Base-by-base conservation (phyloP, 345 rosid species). In the Moricandia arvensis region DNA sequence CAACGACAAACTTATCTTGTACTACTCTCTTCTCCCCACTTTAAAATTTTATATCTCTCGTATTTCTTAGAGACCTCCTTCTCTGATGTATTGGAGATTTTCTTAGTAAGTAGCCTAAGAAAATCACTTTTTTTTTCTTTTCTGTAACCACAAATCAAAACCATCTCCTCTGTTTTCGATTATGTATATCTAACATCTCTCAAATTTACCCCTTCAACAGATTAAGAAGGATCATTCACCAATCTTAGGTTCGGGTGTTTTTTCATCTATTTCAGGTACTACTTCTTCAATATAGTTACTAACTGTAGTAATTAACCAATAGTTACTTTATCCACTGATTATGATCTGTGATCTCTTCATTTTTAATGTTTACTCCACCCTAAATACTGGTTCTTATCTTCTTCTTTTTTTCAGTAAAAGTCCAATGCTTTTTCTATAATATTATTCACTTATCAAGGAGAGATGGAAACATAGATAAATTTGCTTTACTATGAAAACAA, bases 401-500 rank as follows among this genome's bases (percentile, higher is more conserved):
- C 33, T 4, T 65, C 7, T 21, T 21, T 8, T 45, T 47, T 68
- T 37, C 63, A 37, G 9, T 35, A 47, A 68, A 75, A 24, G 63
- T 27, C 34, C 26, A 55, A 17, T 60, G 37, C 24, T 35, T 59
- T 11, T 38, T 38, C 45, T 38, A 10, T 38, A 10, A 17, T 18
- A 15, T 9, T 18, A 27, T 37, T 37, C 43, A 37, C 43, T 7
- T 38, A 15, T 6, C 35, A 66, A 68, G 54, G 16, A 47, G 68
- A 68, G 38, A 55, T 13, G 51, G 38, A 55, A 13, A 12, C 16
- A 43, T 4, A 43, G 51, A 43, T 43, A 43, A 43, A 77, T 29
- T 66, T 59, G 69, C 73, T 72, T 78, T 64, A 71, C 76, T 66
- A 64, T 26, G 10, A 66, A 65, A 71, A 2, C 62, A 64, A 70